Base-by-base conservation (phyloP, 345 rosid species). In the Aquilaria yunnanensis region DNA sequence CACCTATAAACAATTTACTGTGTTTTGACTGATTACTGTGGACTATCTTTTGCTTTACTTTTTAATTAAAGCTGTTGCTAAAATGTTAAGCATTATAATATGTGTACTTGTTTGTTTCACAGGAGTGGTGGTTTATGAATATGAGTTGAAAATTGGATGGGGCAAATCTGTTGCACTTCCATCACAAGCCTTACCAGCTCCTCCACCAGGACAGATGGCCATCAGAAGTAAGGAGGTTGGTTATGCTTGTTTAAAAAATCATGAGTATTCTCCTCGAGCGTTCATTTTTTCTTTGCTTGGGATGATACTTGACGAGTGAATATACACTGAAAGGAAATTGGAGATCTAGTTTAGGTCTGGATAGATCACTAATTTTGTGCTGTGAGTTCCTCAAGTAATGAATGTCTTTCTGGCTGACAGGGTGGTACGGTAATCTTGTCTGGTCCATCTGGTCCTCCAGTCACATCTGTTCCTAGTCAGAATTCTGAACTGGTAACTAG, bases 121-220 rank as follows among this genome's bases (percentile, higher is more conserved):
- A 89, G 99, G 99, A 69, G 90, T 95, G 48, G 77, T 95, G 60
- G 96, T 95, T 34, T 95, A 89, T 64, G 99, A 91, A 70, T 95
- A 91, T 67, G 99, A 91, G 70, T 70, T 95, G 79, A 95, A 91
- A 72, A 91, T 95, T 67, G 99, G 99, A 43, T 95, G 99, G 99
- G 99, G 99, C 59, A 95, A 95, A 74, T 90, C 99, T 66, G 99
- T 95, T 62, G 96, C 98, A 71, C 94, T 91, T 69, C 99, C 99
- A 66, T 89, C 99, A 56, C 99, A 95, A 77, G 96, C 99, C 7
- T 72, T 91, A 41, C 99, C 99, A 46, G 99, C 99, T 74, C 98
- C 99, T 5, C 98, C 99, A 32, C 97, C 99, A 33, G 97, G 97
- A 60, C 99, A 95, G 2, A 95, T 95, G 99, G 99, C 97, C 68